These are phyloP conservation scores for Dothidotthia symphoricarpi DNA, from an alignment of 2,329 filamentous ascomycete species.

Conservation along the genomic window DNA sequence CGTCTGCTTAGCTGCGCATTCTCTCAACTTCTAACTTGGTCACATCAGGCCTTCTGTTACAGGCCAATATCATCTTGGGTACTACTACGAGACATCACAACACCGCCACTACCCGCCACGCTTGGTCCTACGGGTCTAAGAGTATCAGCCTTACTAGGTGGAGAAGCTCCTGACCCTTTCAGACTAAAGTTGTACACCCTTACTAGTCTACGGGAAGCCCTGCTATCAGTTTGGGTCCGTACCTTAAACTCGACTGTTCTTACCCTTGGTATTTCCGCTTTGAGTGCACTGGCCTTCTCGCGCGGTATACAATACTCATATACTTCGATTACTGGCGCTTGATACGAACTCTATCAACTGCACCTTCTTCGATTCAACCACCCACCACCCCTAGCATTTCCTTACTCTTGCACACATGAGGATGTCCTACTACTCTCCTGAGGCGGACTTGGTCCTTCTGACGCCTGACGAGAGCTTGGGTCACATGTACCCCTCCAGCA, in stretches of 20 bases:
- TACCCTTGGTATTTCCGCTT: conserved; percentile 26
- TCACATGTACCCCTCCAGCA: conserved; percentile 38
- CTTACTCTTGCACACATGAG: conserved; percentile 18
- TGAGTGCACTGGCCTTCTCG: conserved; percentile 32
- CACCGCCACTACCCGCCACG: conserved; percentile 41
- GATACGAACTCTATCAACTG: too few species aligned
- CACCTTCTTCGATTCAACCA: conserved; percentile 3
- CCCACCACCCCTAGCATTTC: conserved; percentile 6
- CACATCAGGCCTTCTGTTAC: conserved; percentile 26
- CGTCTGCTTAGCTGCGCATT: conserved; percentile 11
- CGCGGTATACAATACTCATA: conserved; percentile 31
- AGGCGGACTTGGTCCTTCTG: conserved; percentile 40
- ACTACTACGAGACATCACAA: conserved; percentile 36
- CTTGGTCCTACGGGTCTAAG: conserved; percentile 25
- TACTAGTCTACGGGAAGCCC: conserved; percentile 27
- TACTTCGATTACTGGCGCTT: conserved; percentile 16
- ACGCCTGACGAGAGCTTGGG: conserved; percentile 34
- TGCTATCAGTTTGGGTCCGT: conserved; percentile 30
- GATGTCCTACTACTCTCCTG: conserved; percentile 38
- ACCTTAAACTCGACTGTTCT: conserved; percentile 32
- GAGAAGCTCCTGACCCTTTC: conserved; percentile 29
- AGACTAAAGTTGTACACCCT: conserved; percentile 35
- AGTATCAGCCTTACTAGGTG: conserved; percentile 40
- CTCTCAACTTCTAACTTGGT: conserved; percentile 28
- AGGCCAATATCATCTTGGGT: conserved; percentile 31